Base-by-base conservation (phyloP, 2,329 filamentous ascomycete species). In the Epichloe hybrida region DNA sequence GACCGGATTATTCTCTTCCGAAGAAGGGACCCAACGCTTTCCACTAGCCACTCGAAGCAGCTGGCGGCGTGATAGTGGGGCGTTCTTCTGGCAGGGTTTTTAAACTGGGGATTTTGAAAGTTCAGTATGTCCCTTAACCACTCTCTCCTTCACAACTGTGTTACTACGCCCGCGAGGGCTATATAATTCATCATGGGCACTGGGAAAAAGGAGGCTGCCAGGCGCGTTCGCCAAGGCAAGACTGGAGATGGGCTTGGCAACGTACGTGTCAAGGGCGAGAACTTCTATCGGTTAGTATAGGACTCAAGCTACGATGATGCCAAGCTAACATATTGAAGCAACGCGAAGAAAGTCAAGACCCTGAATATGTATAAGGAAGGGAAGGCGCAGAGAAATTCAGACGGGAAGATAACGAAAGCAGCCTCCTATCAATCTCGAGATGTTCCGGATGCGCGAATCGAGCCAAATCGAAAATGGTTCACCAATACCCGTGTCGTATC, bases 381-480 rank as follows among this genome's bases (percentile, higher is more conserved):
- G 58, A 88, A 85, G 64, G 80, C 88, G 11, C 80, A 85, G 68
- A 80, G 88, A 57, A 94, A 97, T 64, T 83, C 86, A 46, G 72
- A 78, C 12, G 93, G 93, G 62, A 82, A 91, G 61, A 85, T 98
- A 64, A 86, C 84, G 50, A 83, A 93, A 69, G 83, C 88, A 56
- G 89, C 89, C 46, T 77, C 80, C 15, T 95, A 81, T 69, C 90
- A 97, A 71, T 89, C 84, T 53, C 77, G 81, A 62, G 89, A 95
- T 37, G 71, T 83, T 21, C 90, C 91, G 46, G 80, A 77, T 53
- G 93, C 91, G 58, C 80, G 90, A 57, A 86, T 97, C 63, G 91
- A 97, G 73, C 93, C 93, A 47, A 94, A 97, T 71, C 79, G 93
- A 62, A 94, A 94, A 71, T 98, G 93, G 93, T 98, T 98, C 71